Evolutionary conservation across 2,329 filamentous ascomycete species (phyloP), one percentile per base, ranked within the genome.

Genomic region (Simplicillium sp.): DNA sequence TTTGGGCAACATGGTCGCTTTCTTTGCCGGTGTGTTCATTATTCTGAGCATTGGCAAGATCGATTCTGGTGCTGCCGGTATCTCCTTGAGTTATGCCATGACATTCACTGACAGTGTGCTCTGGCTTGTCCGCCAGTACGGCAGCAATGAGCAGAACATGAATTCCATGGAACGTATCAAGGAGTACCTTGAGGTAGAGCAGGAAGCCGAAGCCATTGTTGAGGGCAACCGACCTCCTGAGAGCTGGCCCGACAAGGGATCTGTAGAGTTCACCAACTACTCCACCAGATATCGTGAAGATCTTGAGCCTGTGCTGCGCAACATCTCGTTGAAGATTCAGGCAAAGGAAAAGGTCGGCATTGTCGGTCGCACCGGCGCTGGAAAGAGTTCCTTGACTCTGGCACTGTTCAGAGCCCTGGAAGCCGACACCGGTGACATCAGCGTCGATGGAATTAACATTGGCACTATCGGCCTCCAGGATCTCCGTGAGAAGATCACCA

Each of bases 121-220:
- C 14, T 98, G 92, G 92, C 80, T 97, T 41, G 89, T 98, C 25
- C 82, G 92, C 36, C 73, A 96, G 12, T 98, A 98, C 59, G 84
- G 89, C 1, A 80, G 86, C 56, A 96, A 97, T 54, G 92, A 98
- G 65, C 92, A 98, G 63, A 97, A 96, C 64, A 97, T 98, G 92
- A 98, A 98, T 64, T 90, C 90, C 3, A 89, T 97, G 37, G 92
- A 98, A 65, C 86, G 92, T 55, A 83, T 98, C 56, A 94, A 95
- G 67, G 92, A 98, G 59, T 98, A 97, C 56, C 75, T 97, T 29
- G 87, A 97, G 35, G 85, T 98, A 1, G 90, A 97, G 52, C 90
- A 96, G 59, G 92, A 98, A 64, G 89, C 92, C 1, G 70, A 75
- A 1, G 72, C 85, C 1, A 69, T 94, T 33, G 75, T 94, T 33